Evolutionary conservation across 2,329 filamentous ascomycete genomes (phyloP), one percentile per base, ranked within the genome.

Genomic region (Diaporthe ilicicola): DNA sequence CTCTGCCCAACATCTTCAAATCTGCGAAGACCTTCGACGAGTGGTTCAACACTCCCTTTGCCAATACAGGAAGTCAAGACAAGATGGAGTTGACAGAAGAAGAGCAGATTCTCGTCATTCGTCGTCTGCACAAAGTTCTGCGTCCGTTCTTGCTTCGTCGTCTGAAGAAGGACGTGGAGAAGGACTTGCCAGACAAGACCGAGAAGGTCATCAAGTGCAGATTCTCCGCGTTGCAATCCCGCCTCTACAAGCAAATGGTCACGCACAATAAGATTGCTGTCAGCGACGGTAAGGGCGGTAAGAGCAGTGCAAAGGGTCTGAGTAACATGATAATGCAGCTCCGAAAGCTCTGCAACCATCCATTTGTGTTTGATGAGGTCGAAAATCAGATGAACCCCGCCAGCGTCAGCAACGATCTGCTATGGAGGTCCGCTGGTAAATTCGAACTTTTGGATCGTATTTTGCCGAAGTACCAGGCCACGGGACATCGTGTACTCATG

Each of bases 291-390:
- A 97, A 97, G 84, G 95, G 94, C 73, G 95, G 95, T 78, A 98
- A 97, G 89, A 94, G 94, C 56, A 93, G 93, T 76, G 93, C 97
- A 83, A 94, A 94, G 79, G 96, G 96, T 81, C 85, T 99, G 73
- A 98, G 95, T 87, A 99, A 99, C 84, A 99, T 99, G 95, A 94
- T 99, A 73, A 99, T 99, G 96, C 96, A 99, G 84, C 85, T 99
- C 78, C 93, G 96, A 79, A 99, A 99, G 84, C 91, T 99, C 64
- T 99, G 96, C 85, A 99, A 99, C 81, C 96, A 99, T 85, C 96
- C 96, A 0, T 99, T 99, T 79, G 96, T 99, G 29, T 99, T 99
- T 77, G 95, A 97, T 77, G 93, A 97, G 76, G 96, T 99, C 51
- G 96, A 99, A 80, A 97, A 97, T 75, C 94, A 98, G 79, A 97